Evolutionary conservation across 176 grass and related monocot species (phyloP).

Genomic region (Secale cereale): DNA sequence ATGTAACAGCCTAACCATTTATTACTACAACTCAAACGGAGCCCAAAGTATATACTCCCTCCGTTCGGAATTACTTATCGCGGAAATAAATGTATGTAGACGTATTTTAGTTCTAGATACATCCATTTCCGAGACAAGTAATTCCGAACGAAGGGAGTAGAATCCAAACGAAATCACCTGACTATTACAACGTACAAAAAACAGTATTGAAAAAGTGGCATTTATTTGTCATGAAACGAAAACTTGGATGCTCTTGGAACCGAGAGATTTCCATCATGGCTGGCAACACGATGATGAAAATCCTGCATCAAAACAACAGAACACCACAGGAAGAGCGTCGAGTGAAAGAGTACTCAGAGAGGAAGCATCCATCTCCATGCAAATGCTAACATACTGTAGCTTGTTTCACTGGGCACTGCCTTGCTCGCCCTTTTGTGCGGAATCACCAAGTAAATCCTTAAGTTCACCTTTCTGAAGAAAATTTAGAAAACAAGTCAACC

Average conservation of each 20-base stretch:
- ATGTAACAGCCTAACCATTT: not conserved
- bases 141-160: too few relatives aligned
- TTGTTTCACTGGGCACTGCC: conserved; percentile 27
- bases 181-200: not conserved
- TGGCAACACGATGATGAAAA: not conserved
- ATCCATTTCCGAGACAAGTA: too few relatives aligned
- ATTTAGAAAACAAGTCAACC: not conserved
- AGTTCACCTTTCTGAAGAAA: conserved; percentile 86
- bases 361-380: not conserved
- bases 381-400: not conserved
- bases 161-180: not conserved
- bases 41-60: too few relatives aligned
- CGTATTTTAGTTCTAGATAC: too few relatives aligned
- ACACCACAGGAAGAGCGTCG: not conserved
- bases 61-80: too few relatives aligned
- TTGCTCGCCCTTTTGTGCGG: conserved; percentile 33
- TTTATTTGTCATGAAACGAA: conserved; percentile 22
- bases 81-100: too few relatives aligned
- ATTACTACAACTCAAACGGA: not conserved
- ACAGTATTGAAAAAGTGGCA: not conserved
- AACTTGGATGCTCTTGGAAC: not conserved
- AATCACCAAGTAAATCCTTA: conserved; percentile 56
- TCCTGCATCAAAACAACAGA: not conserved
- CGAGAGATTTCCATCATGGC: not conserved
- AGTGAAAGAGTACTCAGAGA: not conserved